These are phyloP conservation scores for Termitomyces bulborhizus DNA, from an alignment of 768 basidiomycete species.

Conservation along the genomic window DNA sequence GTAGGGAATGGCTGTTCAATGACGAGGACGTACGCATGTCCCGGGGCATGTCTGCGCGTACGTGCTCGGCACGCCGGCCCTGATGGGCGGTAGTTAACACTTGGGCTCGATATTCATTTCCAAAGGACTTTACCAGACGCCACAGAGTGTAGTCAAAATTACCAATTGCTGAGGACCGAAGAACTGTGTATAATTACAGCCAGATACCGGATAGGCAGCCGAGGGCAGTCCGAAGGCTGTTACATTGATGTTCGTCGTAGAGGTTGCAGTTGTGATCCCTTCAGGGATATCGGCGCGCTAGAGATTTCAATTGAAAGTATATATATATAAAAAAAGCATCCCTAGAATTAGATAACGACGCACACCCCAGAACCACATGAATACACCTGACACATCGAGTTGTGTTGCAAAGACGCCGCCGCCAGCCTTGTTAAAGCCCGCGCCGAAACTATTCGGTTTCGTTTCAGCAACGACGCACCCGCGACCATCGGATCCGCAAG, in stretches of 20 bases:
- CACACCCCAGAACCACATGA: conserved; percentile 22
- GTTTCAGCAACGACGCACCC: conserved; percentile 42
- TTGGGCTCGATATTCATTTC: not conserved
- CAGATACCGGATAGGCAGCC: conserved; percentile 51
- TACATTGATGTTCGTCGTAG: conserved; percentile 30
- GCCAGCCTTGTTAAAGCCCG: conserved; percentile 40
- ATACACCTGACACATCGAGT: conserved; percentile 46
- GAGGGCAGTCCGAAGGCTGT: conserved; percentile 54
- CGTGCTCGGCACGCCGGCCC: conserved; percentile 38
- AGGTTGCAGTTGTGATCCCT: conserved; percentile 27
- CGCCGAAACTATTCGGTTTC: conserved; percentile 40
- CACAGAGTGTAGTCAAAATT: conserved; percentile 65
- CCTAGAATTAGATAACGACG: conserved; percentile 1
- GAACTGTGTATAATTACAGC: conserved; percentile 48
- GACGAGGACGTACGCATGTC: conserved; percentile 27
- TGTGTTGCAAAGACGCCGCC: conserved; percentile 61
- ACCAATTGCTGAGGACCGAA: conserved; percentile 64
- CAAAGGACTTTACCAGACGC: conserved; percentile 26
- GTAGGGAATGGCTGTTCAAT: not conserved
- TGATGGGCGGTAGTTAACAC: conserved; percentile 7
- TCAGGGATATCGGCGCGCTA: conserved; percentile 39
- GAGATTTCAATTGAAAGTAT: not conserved
- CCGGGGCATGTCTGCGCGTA: conserved; percentile 38
- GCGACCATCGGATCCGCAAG: conserved; percentile 24
- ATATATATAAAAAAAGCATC: too few relatives aligned